Evolutionary conservation across 2,329 filamentous ascomycete genomes (phyloP), one percentile per base, ranked within the genome.

Genomic region (Pyrenophora seminiperda): DNA sequence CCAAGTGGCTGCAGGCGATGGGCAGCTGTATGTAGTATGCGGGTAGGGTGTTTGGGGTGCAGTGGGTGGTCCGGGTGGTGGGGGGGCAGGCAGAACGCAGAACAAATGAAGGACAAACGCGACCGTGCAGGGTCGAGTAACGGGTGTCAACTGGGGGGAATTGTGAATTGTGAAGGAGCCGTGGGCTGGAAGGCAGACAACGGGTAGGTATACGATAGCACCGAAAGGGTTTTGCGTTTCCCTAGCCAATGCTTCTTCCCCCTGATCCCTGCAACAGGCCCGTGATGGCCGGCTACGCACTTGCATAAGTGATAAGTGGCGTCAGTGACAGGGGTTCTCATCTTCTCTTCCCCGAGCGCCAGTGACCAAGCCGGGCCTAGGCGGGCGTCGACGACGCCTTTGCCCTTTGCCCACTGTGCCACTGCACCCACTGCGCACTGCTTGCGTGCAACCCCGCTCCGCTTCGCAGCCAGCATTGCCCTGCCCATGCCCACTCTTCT

Each of bases 161-260:
- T 52, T 41, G 47, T 43, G 49, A 55, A 50, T 43, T 47, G 62
- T 51, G 48, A 43, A 51, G 45, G 54, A 41, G 50, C 44, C 29
- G 51, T 41, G 52, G 42, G 46, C 30, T 39, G 43, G 38, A 45
- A 32, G 54, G 55, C 58, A 52, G 48, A 36, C 31, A 24, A 32
- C 49, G 33, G 44, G 45, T 52, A 48, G 49, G 49, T 52, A 52
- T 52, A 52, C 49, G n/a, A n/a, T n/a, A n/a, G n/a, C n/a, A n/a
- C n/a, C 39, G 50, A 56, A 65, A 60, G 58, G 62, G 61, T 62
- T 65, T 65, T 62, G 57, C 56, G 55, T 59, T 62, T 59, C 49
- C 47, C 47, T 54, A 53, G 53, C 39, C 48, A 43, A 53, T 45
- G 48, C 20, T 49, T 48, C 43, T 39, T 41, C 43, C 29, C 10